Percentiles rank a stretch among this genome's conserved stretches.
These are phyloP conservation scores for Punica granatum DNA, from an alignment of 345 rosid genomes.

Conservation along the genomic window DNA sequence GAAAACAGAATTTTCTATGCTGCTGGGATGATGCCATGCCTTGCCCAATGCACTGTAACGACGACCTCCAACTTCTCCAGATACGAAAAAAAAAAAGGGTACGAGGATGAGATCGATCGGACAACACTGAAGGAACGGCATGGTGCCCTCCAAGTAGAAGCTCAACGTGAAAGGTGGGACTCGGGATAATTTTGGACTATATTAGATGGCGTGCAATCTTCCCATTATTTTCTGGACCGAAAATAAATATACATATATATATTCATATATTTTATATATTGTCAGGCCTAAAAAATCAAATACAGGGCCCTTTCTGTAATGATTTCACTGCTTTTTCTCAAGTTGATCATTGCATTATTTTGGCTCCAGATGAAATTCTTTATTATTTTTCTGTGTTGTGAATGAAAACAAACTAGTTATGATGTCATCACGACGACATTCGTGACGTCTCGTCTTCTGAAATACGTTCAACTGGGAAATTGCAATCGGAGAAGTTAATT, in stretches of 20 bases:
- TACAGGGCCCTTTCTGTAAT: constrained; percentile 2
- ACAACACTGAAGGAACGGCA: too few relatives aligned
- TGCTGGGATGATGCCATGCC: too few relatives aligned
- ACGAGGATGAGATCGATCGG: too few relatives aligned
- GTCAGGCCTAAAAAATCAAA: not conserved
- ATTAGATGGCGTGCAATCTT: not conserved
- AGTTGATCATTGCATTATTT: not conserved
- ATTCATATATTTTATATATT: not conserved
- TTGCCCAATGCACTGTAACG: too few relatives aligned
- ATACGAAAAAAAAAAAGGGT: too few relatives aligned
- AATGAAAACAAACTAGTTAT: not conserved
- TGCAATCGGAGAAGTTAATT: too few relatives aligned
- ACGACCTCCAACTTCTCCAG: too few relatives aligned
- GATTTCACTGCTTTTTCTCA: not conserved
- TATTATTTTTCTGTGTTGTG: not conserved
- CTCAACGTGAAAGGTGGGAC: not conserved
- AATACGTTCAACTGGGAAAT: too few relatives aligned
- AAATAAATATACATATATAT: not conserved
- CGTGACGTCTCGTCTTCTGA: not conserved
- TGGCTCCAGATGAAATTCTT: not conserved
- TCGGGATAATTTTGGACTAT: constrained; percentile 4
- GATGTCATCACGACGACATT: not conserved
- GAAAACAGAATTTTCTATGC: too few relatives aligned
- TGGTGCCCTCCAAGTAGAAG: too few relatives aligned
- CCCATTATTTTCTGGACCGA: too few relatives aligned